A percentile compares a stretch with the other conserved stretches of the same genome.
These are phyloP conservation scores for Colletotrichum karsti DNA, from an alignment of 2,329 filamentous ascomycete species.

Conservation along the genomic window DNA sequence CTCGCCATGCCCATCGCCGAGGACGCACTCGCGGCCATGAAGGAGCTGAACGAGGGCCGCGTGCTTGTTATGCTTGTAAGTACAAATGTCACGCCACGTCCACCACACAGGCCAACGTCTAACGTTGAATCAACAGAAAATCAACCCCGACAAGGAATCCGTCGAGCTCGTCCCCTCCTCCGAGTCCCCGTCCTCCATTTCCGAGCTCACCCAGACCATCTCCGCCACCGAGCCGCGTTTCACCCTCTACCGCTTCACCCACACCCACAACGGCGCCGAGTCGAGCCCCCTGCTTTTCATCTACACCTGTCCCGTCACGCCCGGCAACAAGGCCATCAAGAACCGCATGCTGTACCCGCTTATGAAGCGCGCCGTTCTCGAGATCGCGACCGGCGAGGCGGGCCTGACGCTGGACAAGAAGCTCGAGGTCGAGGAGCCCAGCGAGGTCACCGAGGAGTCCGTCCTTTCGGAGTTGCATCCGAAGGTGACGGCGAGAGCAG, in stretches of 20 bases:
- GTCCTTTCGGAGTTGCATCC: constrained; percentile 75
- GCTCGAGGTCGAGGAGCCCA: constrained; percentile 73
- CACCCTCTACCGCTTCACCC: constrained; percentile 76
- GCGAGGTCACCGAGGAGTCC: constrained; percentile 73
- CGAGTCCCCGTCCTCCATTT: constrained; percentile 61
- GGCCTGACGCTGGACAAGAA: constrained; percentile 75
- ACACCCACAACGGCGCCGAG: constrained; percentile 61
- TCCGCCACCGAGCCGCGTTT: constrained; percentile 77
- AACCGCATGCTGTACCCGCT: constrained; percentile 86
- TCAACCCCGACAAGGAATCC: constrained; percentile 75
- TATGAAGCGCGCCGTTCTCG: constrained; percentile 73
- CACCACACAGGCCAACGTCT: background rate
- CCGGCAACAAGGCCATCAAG: constrained; percentile 75
- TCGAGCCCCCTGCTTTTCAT: constrained; percentile 77
- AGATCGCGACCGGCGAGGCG: constrained; percentile 71
- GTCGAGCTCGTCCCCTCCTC: constrained; percentile 70
- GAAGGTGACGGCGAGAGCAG: constrained; percentile 70
- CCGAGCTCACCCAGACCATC: constrained; percentile 67
- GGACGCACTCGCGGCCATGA: constrained; percentile 71
- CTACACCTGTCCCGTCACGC: constrained; percentile 79
- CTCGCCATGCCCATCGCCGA: constrained; percentile 67
- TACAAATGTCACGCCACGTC: background rate
- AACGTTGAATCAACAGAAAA: constrained; percentile 59
- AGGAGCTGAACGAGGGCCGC: constrained; percentile 61
- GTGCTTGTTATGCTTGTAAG: constrained; percentile 71